Evolutionary conservation across 495 filamentous ascomycete genomes (phyloP).

Genomic region (Aspergillus biplanus): DNA sequence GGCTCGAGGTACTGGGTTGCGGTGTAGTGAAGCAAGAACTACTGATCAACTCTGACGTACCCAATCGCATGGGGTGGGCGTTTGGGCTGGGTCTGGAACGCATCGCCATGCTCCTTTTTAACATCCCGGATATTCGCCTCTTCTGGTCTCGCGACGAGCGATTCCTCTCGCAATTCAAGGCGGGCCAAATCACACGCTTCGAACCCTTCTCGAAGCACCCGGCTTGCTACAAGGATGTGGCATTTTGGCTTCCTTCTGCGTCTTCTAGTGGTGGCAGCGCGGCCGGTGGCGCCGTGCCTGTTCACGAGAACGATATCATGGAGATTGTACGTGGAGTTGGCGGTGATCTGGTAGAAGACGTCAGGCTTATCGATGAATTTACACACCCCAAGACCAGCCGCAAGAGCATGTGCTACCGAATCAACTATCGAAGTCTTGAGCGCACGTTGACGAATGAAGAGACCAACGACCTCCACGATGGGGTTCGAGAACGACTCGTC

Average conservation of each 20-base stretch:
- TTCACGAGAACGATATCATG: conserved; percentile 98
- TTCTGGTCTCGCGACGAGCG: conserved; percentile 90
- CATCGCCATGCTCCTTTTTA: conserved; percentile 94
- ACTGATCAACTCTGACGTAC: conserved; percentile 73
- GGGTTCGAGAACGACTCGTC: conserved; percentile 63
- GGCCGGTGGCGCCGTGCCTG: conserved; percentile 56
- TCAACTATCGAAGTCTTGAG: conserved; percentile 90
- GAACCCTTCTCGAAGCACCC: conserved; percentile 89
- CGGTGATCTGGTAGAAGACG: conserved; percentile 86
- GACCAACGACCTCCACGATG: conserved; percentile 73
- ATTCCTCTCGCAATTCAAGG: conserved; percentile 81
- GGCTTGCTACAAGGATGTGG: conserved; percentile 83
- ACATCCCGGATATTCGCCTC: conserved; percentile 94
- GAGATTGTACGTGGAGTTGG: conserved; percentile 81
- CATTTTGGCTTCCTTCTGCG: conserved; percentile 81
- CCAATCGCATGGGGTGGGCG: conserved; percentile 85
- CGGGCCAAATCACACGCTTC: conserved; percentile 69
- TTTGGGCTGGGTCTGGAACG: conserved; percentile 93
- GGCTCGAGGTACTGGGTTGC: conserved; percentile 93
- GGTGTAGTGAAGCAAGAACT: conserved; percentile 87
- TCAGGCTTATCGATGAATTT: conserved; percentile 81
- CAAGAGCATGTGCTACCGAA: conserved; percentile 86
- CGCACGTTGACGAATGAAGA: conserved; percentile 82
- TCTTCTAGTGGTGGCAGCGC: conserved; percentile 48
- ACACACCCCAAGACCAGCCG: conserved; percentile 82